A percentile compares a stretch with the other conserved stretches of the same genome.
Evolutionary conservation across 139 green algal genomes (phyloP).

Genomic region (Chlamydomonas schloesseri): DNA sequence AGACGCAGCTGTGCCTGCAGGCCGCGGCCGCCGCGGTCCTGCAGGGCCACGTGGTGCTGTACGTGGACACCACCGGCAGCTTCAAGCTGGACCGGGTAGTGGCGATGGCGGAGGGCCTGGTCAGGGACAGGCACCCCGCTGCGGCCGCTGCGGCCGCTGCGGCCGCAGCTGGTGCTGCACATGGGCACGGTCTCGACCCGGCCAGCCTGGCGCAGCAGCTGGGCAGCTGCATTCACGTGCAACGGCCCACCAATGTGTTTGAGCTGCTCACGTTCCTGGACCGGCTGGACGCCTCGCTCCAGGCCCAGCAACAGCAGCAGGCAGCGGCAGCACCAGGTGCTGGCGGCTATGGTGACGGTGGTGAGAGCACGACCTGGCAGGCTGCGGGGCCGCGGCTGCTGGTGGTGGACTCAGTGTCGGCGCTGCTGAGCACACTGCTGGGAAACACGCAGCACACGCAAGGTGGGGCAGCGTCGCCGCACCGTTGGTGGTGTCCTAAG

Average conservation of each 20-base stretch:
- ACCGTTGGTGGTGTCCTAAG: too few species aligned
- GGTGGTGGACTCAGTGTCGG: slow-evolving; percentile 68
- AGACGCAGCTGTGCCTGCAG: slow-evolving; percentile 71
- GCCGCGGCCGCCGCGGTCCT: slow-evolving; percentile 52
- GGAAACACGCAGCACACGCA: slow-evolving; percentile 56
- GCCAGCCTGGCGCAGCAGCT: background rate
- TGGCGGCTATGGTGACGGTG: too few species aligned
- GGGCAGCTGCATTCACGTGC: slow-evolving; percentile 17
- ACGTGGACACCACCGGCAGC: slow-evolving; percentile 64
- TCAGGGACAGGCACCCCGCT: too few species aligned
- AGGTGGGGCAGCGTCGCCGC: slow-evolving; percentile 33
- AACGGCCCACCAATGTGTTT: slow-evolving; percentile 33
- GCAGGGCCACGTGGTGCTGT: slow-evolving; percentile 53
- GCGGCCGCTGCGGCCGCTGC: background rate
- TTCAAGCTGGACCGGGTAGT: slow-evolving; percentile 50
- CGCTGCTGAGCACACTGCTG: slow-evolving; percentile 53
- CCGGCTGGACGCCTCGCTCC: slow-evolving; percentile 3
- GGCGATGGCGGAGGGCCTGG: slow-evolving; percentile 12
- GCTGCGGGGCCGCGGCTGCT: slow-evolving; percentile 42
- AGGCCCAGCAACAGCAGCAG: background rate
- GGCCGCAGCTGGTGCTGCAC: background rate
- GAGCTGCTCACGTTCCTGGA: slow-evolving; percentile 33
- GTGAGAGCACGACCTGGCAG: too few species aligned
- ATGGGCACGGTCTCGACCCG: too few species aligned
- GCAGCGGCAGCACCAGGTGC: background rate